Percentiles rank a stretch among this genome's conserved stretches.
Conservation (phyloP, 495 filamentous ascomycete genomes). For the Choiromyces venosus region DNA sequence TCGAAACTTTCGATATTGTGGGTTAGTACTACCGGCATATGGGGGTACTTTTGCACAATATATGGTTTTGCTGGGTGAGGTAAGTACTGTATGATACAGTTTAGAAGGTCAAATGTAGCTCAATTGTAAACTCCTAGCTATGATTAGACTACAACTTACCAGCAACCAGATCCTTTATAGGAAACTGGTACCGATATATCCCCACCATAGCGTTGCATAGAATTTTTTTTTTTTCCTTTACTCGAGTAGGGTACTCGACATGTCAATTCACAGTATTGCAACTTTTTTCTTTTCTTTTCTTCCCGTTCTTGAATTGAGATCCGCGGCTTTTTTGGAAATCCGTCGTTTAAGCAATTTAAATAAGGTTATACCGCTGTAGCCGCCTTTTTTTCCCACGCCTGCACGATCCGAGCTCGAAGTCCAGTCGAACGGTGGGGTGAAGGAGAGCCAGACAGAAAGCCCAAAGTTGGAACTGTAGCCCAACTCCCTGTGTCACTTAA, state of each 20-base stretch:
- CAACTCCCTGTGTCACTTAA: not conserved
- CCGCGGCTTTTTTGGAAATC: not conserved
- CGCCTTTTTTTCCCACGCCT: not conserved
- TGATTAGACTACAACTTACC: not conserved
- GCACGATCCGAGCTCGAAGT: not conserved
- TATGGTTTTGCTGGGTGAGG: not conserved
- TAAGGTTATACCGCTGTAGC: not conserved
- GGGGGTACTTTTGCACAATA: not conserved
- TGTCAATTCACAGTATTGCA: too few species aligned
- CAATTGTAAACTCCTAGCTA: not conserved
- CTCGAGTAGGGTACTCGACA: too few species aligned
- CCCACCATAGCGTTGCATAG: not conserved
- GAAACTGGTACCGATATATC: not conserved
- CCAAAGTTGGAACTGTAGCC: not conserved
- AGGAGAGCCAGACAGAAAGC: not conserved
- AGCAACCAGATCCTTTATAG: not conserved
- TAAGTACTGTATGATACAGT: not conserved
- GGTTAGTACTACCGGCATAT: not conserved
- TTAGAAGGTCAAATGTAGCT: not conserved
- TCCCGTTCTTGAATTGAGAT: not conserved
- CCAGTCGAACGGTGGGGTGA: not conserved
- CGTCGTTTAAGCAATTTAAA: slow-evolving; percentile 2
- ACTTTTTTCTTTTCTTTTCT: too few species aligned
- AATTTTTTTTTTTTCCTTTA: not conserved
- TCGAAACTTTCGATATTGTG: not conserved